Evolutionary conservation across 2,329 filamentous ascomycete genomes (phyloP).

Genomic region (Monosporascus sp.): DNA sequence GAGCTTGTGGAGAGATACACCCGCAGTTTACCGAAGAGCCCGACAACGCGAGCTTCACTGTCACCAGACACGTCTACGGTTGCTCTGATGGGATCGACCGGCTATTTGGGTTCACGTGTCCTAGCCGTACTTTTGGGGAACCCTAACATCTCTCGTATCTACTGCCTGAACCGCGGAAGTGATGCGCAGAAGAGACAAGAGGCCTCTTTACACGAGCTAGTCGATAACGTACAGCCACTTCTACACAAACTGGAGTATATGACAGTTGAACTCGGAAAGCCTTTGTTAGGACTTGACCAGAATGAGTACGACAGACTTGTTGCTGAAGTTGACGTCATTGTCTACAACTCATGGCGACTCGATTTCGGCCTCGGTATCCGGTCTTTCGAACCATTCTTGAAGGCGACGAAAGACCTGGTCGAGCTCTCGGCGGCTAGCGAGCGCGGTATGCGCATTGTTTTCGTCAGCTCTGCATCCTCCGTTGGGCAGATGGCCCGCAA

Average conservation of each 20-base stretch:
- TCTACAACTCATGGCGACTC: constrained; percentile 14
- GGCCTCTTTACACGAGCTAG: neutral
- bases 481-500: neutral
- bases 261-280: constrained; percentile 4
- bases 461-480: constrained; percentile 14
- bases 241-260: constrained; percentile 4
- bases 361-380: constrained; percentile 10
- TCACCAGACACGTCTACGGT: too few relatives aligned
- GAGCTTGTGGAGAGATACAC: constrained; percentile 3
- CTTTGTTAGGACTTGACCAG: constrained; percentile 1
- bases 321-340: constrained; percentile 6
- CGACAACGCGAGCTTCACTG: too few relatives aligned
- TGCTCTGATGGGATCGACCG: constrained; percentile 12
- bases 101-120: constrained; percentile 9
- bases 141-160: constrained; percentile 3
- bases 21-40: constrained; percentile 5
- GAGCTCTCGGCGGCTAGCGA: constrained; percentile 2
- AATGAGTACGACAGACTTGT: constrained; percentile 1
- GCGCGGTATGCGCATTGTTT: constrained; percentile 9
- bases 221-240: neutral
- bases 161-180: constrained; percentile 4
- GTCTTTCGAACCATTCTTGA: constrained; percentile 11
- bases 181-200: constrained; percentile 1
- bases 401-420: constrained; percentile 1
- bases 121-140: constrained; percentile 3